These are phyloP conservation scores for Solanum virginianum DNA, from an alignment of 257 asterid genomes.

Conservation along the genomic window DNA sequence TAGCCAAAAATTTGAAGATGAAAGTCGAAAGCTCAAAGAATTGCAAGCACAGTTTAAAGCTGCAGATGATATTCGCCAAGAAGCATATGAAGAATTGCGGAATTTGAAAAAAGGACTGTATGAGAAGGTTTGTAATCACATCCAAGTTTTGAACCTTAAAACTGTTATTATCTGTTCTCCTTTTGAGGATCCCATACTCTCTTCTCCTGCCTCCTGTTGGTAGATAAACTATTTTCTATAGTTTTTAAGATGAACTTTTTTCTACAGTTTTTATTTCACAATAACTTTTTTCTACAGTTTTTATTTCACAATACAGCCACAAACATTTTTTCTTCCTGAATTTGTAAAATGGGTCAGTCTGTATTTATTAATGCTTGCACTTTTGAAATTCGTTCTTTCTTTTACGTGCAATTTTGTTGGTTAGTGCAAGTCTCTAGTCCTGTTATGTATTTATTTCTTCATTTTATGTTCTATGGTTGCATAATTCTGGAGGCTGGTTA, in stretches of 20 bases:
- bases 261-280: not conserved
- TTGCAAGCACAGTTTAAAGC: slow-evolving; percentile 53
- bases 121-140: slow-evolving; percentile 46
- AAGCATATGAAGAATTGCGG: slow-evolving; percentile 52
- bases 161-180: not conserved
- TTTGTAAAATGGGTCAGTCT: not conserved
- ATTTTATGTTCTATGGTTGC: not conserved
- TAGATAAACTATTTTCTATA: not conserved
- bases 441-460: not conserved
- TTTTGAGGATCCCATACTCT: not conserved
- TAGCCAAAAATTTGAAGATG: slow-evolving; percentile 49
- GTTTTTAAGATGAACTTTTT: not conserved
- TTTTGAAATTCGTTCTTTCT: not conserved
- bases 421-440: not conserved
- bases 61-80: slow-evolving; percentile 85
- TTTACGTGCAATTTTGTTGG: not conserved
- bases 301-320: not conserved
- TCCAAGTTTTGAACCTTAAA: not conserved
- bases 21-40: slow-evolving; percentile 51
- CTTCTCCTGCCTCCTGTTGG: not conserved
- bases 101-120: slow-evolving; percentile 44
- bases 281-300: not conserved
- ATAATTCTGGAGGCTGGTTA: not conserved
- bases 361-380: not conserved
- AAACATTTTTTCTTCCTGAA: not conserved